These are phyloP conservation scores for Lobulomyces angularis DNA, from an alignment of 192 early-diverging fungal genomes.

Conservation along the genomic window DNA sequence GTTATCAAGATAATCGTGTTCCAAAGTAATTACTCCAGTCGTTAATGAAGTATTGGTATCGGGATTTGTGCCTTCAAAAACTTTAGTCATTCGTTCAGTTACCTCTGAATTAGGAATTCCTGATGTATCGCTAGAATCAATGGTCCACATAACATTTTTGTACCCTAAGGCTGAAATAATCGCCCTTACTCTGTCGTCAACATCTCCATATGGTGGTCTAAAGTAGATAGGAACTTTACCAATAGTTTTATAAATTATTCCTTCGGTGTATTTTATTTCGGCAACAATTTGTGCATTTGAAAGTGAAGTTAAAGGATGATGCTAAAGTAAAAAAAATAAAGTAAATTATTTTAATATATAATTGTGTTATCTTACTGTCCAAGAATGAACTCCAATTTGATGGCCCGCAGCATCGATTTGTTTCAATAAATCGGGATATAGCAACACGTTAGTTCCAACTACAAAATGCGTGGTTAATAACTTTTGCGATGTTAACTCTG, in stretches of 20 bases:
- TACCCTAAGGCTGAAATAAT: constrained; percentile 47
- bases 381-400: constrained; percentile 27
- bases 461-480: constrained; percentile 12
- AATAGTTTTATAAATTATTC: constrained; percentile 22
- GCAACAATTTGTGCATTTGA: constrained; percentile 55
- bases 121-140: constrained; percentile 22
- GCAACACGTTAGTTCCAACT: neutral
- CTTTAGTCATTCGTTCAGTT: too few species aligned
- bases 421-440: constrained; percentile 2
- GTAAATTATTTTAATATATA: constrained; percentile 1
- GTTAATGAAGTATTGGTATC: too few species aligned
- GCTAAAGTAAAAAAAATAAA: constrained; percentile 38
- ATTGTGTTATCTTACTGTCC: too few species aligned
- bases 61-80: too few species aligned
- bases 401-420: neutral
- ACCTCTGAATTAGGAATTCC: too few species aligned
- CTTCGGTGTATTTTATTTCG: constrained; percentile 56
- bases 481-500: constrained; percentile 6
- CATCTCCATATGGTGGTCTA: constrained; percentile 61
- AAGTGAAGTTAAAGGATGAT: constrained; percentile 38
- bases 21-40: too few species aligned
- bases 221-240: constrained; percentile 31
- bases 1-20: too few species aligned
- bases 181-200: constrained; percentile 58
- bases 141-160: constrained; percentile 21